phyloP scores from a whole-genome alignment of 1,284 basidiomycete species.

The Ceratobasidium sp. region DNA sequence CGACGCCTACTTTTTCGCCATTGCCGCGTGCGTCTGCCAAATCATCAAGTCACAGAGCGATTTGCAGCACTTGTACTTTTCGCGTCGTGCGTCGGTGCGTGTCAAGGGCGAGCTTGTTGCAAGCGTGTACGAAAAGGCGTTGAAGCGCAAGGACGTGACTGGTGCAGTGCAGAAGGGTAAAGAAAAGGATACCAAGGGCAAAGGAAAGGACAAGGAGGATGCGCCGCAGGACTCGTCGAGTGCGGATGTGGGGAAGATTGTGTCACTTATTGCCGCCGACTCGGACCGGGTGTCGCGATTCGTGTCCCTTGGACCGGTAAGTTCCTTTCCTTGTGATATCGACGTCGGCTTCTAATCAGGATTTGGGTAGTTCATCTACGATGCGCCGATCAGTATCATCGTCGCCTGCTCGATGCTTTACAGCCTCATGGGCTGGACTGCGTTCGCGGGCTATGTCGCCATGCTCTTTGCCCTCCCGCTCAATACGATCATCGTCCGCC shows the following conservation, averaged over 20 bases:
- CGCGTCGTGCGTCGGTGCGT: conserved; percentile 44
- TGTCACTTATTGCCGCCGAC: conserved; percentile 32
- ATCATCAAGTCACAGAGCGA: conserved; percentile 45
- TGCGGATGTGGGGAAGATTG: conserved; percentile 30
- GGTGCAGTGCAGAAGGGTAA: conserved; percentile 42
- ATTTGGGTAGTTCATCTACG: conserved; percentile 62
- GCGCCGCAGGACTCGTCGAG: conserved; percentile 40
- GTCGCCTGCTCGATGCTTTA: conserved; percentile 38
- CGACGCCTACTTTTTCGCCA: conserved; percentile 46
- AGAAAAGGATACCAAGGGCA: conserved; percentile 41
- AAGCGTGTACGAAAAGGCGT: conserved; percentile 47
- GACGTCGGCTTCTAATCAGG: conserved; percentile 29
- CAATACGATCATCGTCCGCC: conserved; percentile 52
- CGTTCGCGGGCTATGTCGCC: conserved; percentile 43
- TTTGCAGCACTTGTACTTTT: conserved; percentile 46
- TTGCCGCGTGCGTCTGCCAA: conserved; percentile 45
- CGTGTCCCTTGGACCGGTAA: neutral
- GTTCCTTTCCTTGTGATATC: neutral
- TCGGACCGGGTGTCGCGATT: conserved; percentile 31
- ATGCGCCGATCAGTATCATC: conserved; percentile 39
- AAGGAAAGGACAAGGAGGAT: neutral
- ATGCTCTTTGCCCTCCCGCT: conserved; percentile 41
- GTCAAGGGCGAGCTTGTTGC: conserved; percentile 44
- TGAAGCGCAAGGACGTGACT: conserved; percentile 47
- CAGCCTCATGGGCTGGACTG: conserved; percentile 44